Evolutionary conservation across 371 early-diverging fungal species (phyloP).

Genomic region (Phascolomyces articulosus): DNA sequence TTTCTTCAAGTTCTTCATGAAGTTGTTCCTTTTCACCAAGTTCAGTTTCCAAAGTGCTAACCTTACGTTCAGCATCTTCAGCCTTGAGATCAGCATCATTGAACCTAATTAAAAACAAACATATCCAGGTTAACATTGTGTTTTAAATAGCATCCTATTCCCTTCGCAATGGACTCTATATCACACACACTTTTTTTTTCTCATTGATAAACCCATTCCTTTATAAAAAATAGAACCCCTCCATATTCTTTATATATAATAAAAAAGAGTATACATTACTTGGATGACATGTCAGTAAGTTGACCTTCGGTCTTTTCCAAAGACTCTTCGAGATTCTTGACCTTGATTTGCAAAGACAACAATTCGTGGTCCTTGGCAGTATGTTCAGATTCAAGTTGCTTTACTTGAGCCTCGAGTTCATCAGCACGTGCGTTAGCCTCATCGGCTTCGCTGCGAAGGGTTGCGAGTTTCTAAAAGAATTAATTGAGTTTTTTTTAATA

Average conservation of each 20-base stretch:
- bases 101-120: conserved; percentile 50
- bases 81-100: conserved; percentile 76
- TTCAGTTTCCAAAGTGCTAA: conserved; percentile 67
- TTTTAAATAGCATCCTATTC: too few species aligned
- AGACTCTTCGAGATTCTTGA: conserved; percentile 66
- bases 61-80: conserved; percentile 75
- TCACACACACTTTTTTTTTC: too few species aligned
- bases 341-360: conserved; percentile 70
- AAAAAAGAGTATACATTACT: conserved; percentile 45
- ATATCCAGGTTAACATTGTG: too few species aligned
- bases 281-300: conserved; percentile 58
- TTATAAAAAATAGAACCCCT: background rate
- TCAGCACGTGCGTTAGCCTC: conserved; percentile 69
- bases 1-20: conserved; percentile 65
- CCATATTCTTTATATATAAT: background rate
- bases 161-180: too few species aligned
- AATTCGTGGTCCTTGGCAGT: conserved; percentile 78
- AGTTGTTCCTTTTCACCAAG: conserved; percentile 62
- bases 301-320: conserved; percentile 65
- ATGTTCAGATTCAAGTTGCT: conserved; percentile 65
- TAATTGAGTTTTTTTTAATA: background rate
- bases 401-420: conserved; percentile 65
- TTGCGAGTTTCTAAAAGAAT: conserved; percentile 62
- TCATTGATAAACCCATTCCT: too few species aligned
- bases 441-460: conserved; percentile 76